A percentile compares a stretch with the other conserved stretches of the same genome.
These are phyloP conservation scores for Thelonectria discophora DNA, from an alignment of 2,329 filamentous ascomycete genomes.

Conservation along the genomic window DNA sequence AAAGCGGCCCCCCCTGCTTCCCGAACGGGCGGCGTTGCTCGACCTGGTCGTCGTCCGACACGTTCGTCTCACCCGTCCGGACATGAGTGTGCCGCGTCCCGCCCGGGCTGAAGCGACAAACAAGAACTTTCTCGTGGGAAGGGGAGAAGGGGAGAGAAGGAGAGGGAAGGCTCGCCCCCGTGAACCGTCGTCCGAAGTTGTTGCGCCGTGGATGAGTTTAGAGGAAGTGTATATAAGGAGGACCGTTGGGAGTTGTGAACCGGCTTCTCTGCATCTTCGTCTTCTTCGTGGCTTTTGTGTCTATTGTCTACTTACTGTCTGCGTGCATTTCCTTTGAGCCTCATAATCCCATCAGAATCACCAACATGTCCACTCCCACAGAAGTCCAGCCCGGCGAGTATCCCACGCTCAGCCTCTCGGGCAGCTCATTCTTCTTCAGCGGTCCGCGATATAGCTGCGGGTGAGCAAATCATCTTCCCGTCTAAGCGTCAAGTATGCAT, in stretches of 20 bases:
- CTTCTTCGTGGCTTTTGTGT: no score
- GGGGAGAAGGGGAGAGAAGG: not conserved
- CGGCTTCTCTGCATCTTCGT: no score
- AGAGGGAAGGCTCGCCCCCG: no score
- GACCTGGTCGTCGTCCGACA: not conserved
- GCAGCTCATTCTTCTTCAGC: conserved; percentile 35
- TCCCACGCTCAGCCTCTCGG: conserved; percentile 32
- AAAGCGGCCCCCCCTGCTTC: no score
- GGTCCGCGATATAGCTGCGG: conserved; percentile 33
- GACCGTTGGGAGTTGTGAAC: no score
- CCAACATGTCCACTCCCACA: not conserved
- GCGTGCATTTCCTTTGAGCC: no score
- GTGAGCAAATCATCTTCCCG: conserved; percentile 9
- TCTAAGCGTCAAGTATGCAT: not conserved
- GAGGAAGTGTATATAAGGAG: no score
- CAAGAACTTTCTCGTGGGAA: not conserved
- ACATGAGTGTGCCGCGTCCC: not conserved
- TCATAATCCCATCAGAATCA: no score
- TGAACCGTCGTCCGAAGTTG: not conserved
- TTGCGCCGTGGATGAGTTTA: not conserved
- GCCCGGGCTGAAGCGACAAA: not conserved
- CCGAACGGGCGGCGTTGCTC: not conserved
- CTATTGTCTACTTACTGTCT: no score
- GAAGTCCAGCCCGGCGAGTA: conserved; percentile 24
- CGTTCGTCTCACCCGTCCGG: not conserved